phyloP scores from a whole-genome alignment of 2,329 filamentous ascomycete species.

The Aspergillus bombycis region DNA sequence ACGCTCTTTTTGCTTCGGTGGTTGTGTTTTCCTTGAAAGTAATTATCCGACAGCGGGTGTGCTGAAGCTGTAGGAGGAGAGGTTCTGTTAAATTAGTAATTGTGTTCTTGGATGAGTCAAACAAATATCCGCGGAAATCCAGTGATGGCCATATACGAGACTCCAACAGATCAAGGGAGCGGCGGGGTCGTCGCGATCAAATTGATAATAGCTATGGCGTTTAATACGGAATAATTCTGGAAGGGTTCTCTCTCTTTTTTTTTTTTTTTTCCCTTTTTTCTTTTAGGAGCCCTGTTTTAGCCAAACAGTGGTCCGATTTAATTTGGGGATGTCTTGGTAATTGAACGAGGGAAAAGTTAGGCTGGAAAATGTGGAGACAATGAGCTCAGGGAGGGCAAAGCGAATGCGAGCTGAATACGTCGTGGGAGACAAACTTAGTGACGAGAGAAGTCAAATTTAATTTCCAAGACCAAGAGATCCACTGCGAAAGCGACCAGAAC shows the following conservation, averaged over 20 bases:
- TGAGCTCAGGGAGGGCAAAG: not conserved
- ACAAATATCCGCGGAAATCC: not conserved
- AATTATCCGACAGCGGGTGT: not conserved
- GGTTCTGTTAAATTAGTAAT: not conserved
- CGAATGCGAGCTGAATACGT: too few species aligned
- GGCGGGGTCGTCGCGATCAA: not conserved
- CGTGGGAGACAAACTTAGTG: not conserved
- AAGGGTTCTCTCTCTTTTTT: not conserved
- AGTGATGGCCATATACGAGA: not conserved
- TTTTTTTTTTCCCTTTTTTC: not conserved
- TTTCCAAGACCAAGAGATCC: constrained; percentile 1
- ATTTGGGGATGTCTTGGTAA: not conserved
- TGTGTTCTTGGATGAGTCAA: not conserved
- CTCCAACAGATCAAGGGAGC: not conserved
- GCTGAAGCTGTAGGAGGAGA: not conserved
- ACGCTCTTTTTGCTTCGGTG: not conserved
- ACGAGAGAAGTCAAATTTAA: not conserved
- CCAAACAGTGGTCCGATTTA: not conserved
- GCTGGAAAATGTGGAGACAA: constrained; percentile 3
- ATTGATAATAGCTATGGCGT: not conserved
- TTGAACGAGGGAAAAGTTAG: not conserved
- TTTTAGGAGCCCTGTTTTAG: not conserved
- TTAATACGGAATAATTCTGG: not conserved
- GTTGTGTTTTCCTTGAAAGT: not conserved
- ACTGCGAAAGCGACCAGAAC: constrained; percentile 4